Conservation (phyloP, 2,329 filamentous ascomycete species). For the Cladophialophora chaetospira region DNA sequence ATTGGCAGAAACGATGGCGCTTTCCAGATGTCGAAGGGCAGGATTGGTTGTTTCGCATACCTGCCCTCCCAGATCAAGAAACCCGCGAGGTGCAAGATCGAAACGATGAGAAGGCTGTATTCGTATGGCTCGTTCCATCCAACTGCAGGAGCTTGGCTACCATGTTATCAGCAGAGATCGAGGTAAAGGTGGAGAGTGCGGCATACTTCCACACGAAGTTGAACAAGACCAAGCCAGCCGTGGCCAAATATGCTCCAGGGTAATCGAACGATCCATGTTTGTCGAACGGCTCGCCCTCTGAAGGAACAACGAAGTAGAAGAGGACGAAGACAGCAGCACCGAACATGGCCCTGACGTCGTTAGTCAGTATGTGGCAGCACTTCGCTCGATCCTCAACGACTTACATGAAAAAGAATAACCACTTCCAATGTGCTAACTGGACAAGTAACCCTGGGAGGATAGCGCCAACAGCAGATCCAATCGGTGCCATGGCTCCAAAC, state of each 20-base stretch:
- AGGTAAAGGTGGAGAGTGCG: background rate
- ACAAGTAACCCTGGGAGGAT: constrained; percentile 45
- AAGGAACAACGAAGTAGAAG: constrained; percentile 36
- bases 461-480: constrained; percentile 50
- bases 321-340: constrained; percentile 31
- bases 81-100: constrained; percentile 38
- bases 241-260: constrained; percentile 45
- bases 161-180: background rate
- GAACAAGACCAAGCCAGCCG: constrained; percentile 49
- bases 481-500: constrained; percentile 52
- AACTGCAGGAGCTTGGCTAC: constrained; percentile 47
- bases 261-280: constrained; percentile 45
- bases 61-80: constrained; percentile 48
- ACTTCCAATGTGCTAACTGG: constrained; percentile 44
- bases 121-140: constrained; percentile 50
- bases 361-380: too few relatives aligned
- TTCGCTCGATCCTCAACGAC: constrained; percentile 23
- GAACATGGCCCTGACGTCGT: constrained; percentile 32
- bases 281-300: constrained; percentile 38
- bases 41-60: constrained; percentile 46
- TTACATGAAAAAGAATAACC: constrained; percentile 45
- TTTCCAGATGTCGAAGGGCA: constrained; percentile 50
- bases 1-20: constrained; percentile 49
- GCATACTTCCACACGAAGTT: constrained; percentile 55
- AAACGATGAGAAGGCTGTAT: constrained; percentile 44